Percentiles rank a stretch among this genome's conserved stretches.
These are phyloP conservation scores for Atractiella rhizophila DNA, from an alignment of 768 basidiomycete species.

Conservation along the genomic window DNA sequence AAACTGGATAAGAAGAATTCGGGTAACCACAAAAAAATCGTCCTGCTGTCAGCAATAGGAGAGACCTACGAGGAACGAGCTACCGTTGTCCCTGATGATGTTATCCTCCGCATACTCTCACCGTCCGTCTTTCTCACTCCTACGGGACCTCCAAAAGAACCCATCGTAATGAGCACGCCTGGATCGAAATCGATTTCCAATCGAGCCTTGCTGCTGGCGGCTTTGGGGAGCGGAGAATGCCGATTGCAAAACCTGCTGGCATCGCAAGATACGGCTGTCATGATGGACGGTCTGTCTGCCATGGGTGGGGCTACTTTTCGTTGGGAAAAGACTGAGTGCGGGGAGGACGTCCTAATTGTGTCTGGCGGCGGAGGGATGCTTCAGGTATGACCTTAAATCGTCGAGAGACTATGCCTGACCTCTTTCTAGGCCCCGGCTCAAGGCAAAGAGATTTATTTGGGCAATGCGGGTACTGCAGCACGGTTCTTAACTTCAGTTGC, in stretches of 20 bases:
- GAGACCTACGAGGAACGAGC: conserved; percentile 78
- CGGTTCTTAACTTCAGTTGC: conserved; percentile 94
- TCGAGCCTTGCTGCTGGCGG: conserved; percentile 73
- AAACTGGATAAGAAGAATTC: conserved; percentile 77
- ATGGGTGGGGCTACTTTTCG: conserved; percentile 75
- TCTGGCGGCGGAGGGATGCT: conserved; percentile 60
- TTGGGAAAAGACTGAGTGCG: conserved; percentile 93
- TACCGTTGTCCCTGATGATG: conserved; percentile 50
- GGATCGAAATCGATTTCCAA: conserved; percentile 94
- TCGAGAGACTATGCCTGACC: not conserved
- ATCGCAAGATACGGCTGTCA: conserved; percentile 94
- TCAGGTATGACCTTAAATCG: conserved; percentile 19
- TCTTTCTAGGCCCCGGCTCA: conserved; percentile 33
- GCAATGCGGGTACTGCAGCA: conserved; percentile 91
- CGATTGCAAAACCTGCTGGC: conserved; percentile 70
- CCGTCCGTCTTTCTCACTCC: conserved; percentile 50
- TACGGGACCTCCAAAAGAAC: conserved; percentile 27
- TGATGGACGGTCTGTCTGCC: conserved; percentile 82
- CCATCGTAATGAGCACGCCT: conserved; percentile 60
- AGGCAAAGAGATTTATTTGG: conserved; percentile 75
- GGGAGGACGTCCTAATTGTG: conserved; percentile 83
- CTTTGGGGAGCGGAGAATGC: conserved; percentile 68
- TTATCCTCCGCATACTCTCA: conserved; percentile 57
- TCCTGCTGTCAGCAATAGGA: conserved; percentile 70
- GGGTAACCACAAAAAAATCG: conserved; percentile 74